Conservation (phyloP, 2,329 filamentous ascomycete genomes). For the Fusarium sp. region DNA sequence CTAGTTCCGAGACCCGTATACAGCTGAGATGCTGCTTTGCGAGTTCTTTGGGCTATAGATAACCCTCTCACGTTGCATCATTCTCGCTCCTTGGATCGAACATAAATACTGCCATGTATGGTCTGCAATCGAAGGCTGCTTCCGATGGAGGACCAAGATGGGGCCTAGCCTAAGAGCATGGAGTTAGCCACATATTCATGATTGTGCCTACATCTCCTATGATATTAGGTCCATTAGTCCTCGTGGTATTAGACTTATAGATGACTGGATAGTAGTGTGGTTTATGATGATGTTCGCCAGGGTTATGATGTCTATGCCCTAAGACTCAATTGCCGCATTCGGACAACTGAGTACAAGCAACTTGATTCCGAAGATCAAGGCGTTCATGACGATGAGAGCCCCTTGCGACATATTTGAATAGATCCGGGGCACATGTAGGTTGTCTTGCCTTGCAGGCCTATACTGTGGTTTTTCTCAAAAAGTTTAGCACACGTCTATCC, state of each 20-base stretch:
- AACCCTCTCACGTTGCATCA: neutral
- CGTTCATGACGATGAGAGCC: neutral
- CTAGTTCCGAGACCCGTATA: neutral
- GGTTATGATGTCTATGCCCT: neutral
- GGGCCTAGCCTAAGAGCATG: neutral
- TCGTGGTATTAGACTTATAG: neutral
- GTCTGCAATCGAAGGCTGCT: neutral
- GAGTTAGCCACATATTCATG: neutral
- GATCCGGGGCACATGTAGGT: too few relatives aligned
- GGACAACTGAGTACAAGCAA: neutral
- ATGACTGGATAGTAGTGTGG: neutral
- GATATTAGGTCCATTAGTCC: neutral
- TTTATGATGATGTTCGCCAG: neutral
- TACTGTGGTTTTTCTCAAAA: neutral
- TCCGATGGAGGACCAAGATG: neutral
- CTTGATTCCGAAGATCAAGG: neutral
- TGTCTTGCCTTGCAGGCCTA: neutral
- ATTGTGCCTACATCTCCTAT: neutral
- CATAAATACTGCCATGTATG: neutral
- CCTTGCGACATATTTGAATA: neutral
- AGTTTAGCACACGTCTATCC: neutral
- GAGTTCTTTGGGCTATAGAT: neutral
- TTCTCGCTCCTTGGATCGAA: neutral
- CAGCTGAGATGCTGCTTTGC: neutral
- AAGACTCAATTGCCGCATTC: neutral